Evolutionary conservation across 768 basidiomycete genomes (phyloP), one percentile per base, ranked within the genome.

Genomic region (Russula sp.): DNA sequence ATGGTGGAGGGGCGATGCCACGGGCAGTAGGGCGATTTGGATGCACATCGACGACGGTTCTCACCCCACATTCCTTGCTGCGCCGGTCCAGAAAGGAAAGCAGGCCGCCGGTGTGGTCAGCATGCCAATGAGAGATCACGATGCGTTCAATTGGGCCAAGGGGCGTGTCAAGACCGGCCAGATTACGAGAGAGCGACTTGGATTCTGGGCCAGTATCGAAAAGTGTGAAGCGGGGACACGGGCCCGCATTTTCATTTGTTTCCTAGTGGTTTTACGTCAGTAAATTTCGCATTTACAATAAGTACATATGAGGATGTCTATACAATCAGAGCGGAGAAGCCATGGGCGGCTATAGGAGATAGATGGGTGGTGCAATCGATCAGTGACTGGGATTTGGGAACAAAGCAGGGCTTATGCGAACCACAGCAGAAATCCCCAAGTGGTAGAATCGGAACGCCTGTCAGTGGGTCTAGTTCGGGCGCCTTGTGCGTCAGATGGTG

Each of bases 161-260:
- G 2, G 81, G 79, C 0, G 83, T 69, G 22, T 83, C 75, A 77
- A 93, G 77, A 4, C 84, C 81, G 6, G 72, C 72, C 29, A 84
- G 70, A 72, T 93, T 93, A 54, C 88, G 83, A n/a, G 83, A 79
- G 64, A 94, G 83, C 32, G 87, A 84, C 25, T 75, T 76, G 16
- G 83, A 81, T 69, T 93, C 91, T 9, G 91, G 92, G 0, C 92
- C 92, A 16, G 88, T 86, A 73, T 94, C 92, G 69, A 94, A 91
- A 39, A 93, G 78, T 16, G 83, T 84, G n/a, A 79, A 73, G 57
- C 82, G 80, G 3, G 76, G 68, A 60, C 71, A 58, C 45, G 76
- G 71, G 22, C 74, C 83, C 25, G 76, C 67, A 10, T 63, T 34
- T 11, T 79, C 71, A 60, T 80, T 77, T 2, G 85, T 88, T 77